A percentile compares a stretch with the other conserved stretches of the same genome.
Conservation (phyloP, 1,139 yeast genomes). For the Sugiyamaella japonica region DNA sequence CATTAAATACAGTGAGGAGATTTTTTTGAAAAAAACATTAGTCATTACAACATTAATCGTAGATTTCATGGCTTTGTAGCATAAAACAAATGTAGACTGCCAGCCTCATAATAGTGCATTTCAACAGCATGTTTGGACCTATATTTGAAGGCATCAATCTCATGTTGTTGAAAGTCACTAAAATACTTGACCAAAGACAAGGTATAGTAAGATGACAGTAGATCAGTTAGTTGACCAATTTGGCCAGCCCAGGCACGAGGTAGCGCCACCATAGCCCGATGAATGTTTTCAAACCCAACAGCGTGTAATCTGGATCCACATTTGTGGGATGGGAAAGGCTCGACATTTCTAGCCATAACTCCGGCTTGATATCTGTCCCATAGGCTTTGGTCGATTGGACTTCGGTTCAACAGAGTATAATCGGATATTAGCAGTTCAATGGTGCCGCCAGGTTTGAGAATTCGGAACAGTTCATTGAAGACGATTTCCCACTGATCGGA, state of each 20-base stretch:
- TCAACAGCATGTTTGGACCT: slow-evolving; percentile 18
- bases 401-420: slow-evolving; percentile 32
- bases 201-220: slow-evolving; percentile 34
- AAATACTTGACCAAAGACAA: slow-evolving; percentile 34
- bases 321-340: slow-evolving; percentile 36
- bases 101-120: slow-evolving; percentile 24
- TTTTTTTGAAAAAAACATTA: slow-evolving; percentile 2
- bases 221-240: slow-evolving; percentile 37
- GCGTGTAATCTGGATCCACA: slow-evolving; percentile 32
- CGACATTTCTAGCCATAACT: slow-evolving; percentile 35
- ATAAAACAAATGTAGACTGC: slow-evolving; percentile 28
- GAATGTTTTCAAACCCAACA: slow-evolving; percentile 39
- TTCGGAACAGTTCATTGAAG: slow-evolving; percentile 42
- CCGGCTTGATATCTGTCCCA: slow-evolving; percentile 33
- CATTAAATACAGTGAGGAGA: slow-evolving; percentile 4
- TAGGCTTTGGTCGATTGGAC: slow-evolving; percentile 31
- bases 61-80: slow-evolving; percentile 28
- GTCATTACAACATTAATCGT: slow-evolving; percentile 4
- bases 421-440: slow-evolving; percentile 40
- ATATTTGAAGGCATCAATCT: slow-evolving; percentile 24
- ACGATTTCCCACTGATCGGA: slow-evolving; percentile 41
- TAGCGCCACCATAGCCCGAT: slow-evolving; percentile 33
- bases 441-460: slow-evolving; percentile 46
- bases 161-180: slow-evolving; percentile 32
- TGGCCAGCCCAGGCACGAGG: slow-evolving; percentile 42